These are phyloP conservation scores for Cryptosporidium felis DNA, from an alignment of 169 alveolate species.

Conservation along the genomic window DNA sequence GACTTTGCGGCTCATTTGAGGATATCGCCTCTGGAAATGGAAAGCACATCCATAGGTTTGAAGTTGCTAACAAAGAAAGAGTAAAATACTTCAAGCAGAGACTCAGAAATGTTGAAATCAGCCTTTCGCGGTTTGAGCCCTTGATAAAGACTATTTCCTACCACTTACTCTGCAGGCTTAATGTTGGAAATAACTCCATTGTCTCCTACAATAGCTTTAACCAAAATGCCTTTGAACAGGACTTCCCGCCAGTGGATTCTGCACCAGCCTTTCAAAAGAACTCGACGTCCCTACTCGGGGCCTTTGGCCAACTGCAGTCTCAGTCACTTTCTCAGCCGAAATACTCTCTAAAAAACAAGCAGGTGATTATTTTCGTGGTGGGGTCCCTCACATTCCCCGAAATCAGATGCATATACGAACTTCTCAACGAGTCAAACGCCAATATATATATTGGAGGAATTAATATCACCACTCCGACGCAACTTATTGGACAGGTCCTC, in stretches of 20 bases:
- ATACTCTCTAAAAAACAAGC: constrained; percentile 43
- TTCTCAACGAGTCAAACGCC: constrained; percentile 73
- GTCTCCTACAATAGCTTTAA: constrained; percentile 42
- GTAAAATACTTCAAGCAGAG: constrained; percentile 61
- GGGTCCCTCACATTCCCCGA: constrained; percentile 85
- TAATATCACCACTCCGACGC: constrained; percentile 66
- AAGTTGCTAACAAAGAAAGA: constrained; percentile 44
- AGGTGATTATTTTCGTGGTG: constrained; percentile 77
- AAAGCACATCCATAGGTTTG: constrained; percentile 28
- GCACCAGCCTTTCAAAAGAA: not conserved
- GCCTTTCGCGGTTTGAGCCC: constrained; percentile 58
- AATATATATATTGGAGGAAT: constrained; percentile 84
- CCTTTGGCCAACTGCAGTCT: constrained; percentile 31
- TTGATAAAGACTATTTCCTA: constrained; percentile 30
- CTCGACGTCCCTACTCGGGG: constrained; percentile 20
- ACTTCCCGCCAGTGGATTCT: constrained; percentile 50
- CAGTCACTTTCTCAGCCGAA: constrained; percentile 25
- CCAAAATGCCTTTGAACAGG: constrained; percentile 24
- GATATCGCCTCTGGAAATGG: constrained; percentile 70
- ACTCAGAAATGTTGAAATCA: constrained; percentile 16
- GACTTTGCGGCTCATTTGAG: constrained; percentile 57
- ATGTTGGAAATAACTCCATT: constrained; percentile 42
- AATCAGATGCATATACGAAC: constrained; percentile 77
- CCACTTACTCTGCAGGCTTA: constrained; percentile 30
- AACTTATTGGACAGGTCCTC: constrained; percentile 33